A percentile compares a stretch with the other conserved stretches of the same genome.
These are phyloP conservation scores for Phylloporus sp. DNA, from an alignment of 768 basidiomycete genomes.

Conservation along the genomic window DNA sequence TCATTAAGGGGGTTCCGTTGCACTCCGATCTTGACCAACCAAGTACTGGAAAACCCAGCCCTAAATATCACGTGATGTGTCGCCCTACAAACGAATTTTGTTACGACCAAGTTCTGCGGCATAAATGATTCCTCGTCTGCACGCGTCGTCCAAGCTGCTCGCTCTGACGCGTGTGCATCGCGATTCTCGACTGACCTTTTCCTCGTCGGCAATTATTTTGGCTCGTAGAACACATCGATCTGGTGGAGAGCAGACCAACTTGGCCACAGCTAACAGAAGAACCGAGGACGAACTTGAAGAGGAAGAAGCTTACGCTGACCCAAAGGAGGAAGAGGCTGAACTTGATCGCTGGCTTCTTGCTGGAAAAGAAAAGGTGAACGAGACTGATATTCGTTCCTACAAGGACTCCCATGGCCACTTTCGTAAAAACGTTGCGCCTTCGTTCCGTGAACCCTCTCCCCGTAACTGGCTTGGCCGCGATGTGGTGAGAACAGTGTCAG, in stretches of 20 bases:
- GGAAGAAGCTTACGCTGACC: no score
- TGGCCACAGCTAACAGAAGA: no score
- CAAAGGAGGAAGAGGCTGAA: no score
- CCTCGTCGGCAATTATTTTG: neutral
- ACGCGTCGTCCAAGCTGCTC: slow-evolving; percentile 8
- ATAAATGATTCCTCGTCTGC: slow-evolving; percentile 24
- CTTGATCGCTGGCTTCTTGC: no score
- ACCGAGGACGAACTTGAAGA: no score
- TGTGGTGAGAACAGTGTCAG: slow-evolving; percentile 42
- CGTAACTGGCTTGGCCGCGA: slow-evolving; percentile 61
- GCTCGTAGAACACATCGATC: no score
- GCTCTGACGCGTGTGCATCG: slow-evolving; percentile 6
- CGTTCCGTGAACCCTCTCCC: slow-evolving; percentile 34
- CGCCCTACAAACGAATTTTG: slow-evolving; percentile 16
- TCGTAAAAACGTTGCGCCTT: slow-evolving; percentile 14
- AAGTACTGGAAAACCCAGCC: slow-evolving; percentile 7
- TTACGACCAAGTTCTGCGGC: neutral
- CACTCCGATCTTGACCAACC: neutral
- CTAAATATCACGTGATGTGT: slow-evolving; percentile 25
- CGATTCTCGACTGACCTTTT: slow-evolving; percentile 3
- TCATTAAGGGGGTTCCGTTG: neutral
- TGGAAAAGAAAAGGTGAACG: no score
- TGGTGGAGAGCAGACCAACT: no score
- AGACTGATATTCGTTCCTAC: no score
- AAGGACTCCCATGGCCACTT: slow-evolving; percentile 19